Evolutionary conservation across 768 basidiomycete species (phyloP).

Genomic region (Nevesoporus exiguus): DNA sequence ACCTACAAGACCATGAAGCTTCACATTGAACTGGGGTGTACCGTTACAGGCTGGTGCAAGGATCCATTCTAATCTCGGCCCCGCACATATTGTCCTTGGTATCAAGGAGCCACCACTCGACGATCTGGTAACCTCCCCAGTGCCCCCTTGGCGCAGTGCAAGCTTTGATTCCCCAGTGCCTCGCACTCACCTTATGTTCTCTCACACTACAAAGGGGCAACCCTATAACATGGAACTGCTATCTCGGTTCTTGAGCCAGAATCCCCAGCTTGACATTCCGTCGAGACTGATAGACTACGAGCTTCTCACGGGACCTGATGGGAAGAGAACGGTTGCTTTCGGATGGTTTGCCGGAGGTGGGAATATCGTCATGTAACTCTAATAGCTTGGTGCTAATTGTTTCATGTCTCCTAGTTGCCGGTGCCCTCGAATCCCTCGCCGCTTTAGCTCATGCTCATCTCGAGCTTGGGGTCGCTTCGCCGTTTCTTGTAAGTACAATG

Average conservation of each 20-base stretch:
- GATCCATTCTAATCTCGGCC: conserved; percentile 50
- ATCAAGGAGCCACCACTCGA: conserved; percentile 83
- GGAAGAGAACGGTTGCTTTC: conserved; percentile 83
- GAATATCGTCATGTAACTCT: conserved; percentile 12
- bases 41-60: conserved; percentile 69
- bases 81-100: conserved; percentile 75
- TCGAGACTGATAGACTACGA: conserved; percentile 83
- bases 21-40: not conserved
- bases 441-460: conserved; percentile 78
- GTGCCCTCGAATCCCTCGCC: conserved; percentile 76
- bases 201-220: conserved; percentile 87
- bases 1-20: not conserved
- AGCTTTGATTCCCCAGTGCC: conserved; percentile 27
- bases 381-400: not conserved
- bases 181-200: conserved; percentile 87
- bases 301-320: conserved; percentile 57
- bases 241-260: conserved; percentile 50
- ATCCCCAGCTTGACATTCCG: conserved; percentile 20
- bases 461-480: conserved; percentile 73
- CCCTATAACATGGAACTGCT: conserved; percentile 81
- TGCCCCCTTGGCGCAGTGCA: conserved; percentile 25
- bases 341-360: conserved; percentile 90
- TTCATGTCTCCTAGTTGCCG: conserved; percentile 55
- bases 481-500: conserved; percentile 62
- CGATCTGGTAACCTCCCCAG: conserved; percentile 51